A percentile compares a stretch with the other conserved stretches of the same genome.
These are phyloP conservation scores for Nicotiana noctiflora DNA, from an alignment of 257 asterid genomes.

Conservation along the genomic window DNA sequence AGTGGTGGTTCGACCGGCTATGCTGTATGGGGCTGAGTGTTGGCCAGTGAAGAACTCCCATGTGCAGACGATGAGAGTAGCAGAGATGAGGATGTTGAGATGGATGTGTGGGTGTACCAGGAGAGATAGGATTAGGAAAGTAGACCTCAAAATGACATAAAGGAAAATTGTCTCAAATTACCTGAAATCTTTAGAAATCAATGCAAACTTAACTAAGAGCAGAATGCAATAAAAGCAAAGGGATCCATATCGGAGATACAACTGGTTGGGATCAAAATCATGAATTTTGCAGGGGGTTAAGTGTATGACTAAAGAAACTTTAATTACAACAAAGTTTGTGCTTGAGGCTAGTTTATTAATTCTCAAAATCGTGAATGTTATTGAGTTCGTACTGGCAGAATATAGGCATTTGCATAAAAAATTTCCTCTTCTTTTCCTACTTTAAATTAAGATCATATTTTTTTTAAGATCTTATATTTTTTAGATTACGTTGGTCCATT, in stretches of 20 bases:
- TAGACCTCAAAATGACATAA: not conserved
- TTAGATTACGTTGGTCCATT: not conserved
- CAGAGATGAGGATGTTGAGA: too few relatives aligned
- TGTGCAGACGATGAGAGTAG: too few relatives aligned
- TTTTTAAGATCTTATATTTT: not conserved
- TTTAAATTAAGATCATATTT: not conserved
- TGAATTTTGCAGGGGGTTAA: not conserved
- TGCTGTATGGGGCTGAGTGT: too few relatives aligned
- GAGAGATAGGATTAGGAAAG: too few relatives aligned
- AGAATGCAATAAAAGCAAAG: not conserved
- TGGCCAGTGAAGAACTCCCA: too few relatives aligned
- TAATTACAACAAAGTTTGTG: not conserved
- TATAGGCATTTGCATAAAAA: not conserved
- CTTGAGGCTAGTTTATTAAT: not conserved
- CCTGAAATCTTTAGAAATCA: not conserved
- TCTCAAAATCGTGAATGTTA: not conserved
- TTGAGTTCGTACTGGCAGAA: not conserved
- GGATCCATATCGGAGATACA: not conserved
- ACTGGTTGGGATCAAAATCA: not conserved
- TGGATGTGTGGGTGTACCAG: too few relatives aligned
- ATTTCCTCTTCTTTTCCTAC: not conserved
- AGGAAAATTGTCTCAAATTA: not conserved
- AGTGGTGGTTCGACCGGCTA: too few relatives aligned
- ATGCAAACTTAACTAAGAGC: not conserved
- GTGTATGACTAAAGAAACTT: not conserved